phyloP scores from a whole-genome alignment of 345 rosid genomes.

The Corymbia maculata region DNA sequence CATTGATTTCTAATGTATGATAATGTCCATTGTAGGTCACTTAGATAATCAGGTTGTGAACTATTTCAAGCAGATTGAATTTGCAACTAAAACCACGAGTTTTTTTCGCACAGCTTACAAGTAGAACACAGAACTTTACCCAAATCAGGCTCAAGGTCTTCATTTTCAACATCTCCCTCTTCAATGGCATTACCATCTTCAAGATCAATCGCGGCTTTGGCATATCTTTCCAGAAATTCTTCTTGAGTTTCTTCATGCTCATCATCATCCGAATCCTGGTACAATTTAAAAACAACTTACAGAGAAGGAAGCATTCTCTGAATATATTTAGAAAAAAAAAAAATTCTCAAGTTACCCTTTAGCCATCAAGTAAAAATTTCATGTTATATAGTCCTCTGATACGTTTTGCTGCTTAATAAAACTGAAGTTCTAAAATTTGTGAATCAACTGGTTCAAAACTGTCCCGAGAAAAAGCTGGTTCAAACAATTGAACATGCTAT shows the following conservation, averaged over 20 bases:
- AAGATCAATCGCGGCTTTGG: constrained; percentile 56
- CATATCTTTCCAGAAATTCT: constrained; percentile 81
- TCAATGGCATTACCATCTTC: constrained; percentile 36
- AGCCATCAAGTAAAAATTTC: background rate
- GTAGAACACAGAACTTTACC: constrained; percentile 26
- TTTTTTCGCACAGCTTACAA: background rate
- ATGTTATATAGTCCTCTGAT: background rate
- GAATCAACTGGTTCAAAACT: background rate
- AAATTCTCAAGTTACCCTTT: background rate
- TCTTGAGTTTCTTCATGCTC: constrained; percentile 81
- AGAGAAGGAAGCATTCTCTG: background rate
- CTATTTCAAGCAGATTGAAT: background rate
- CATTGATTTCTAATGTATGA: background rate
- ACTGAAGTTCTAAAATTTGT: background rate
- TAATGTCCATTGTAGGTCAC: background rate
- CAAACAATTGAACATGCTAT: background rate
- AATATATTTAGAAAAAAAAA: background rate
- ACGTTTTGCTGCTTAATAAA: background rate
- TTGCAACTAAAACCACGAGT: background rate
- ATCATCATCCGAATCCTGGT: constrained; percentile 72
- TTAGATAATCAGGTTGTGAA: background rate
- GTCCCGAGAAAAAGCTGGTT: background rate
- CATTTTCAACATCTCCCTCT: constrained; percentile 66
- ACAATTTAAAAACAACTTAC: background rate
- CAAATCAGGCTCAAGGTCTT: constrained; percentile 53